These are phyloP conservation scores for Pseudocercospora eumusae DNA, from an alignment of 2,329 filamentous ascomycete species.

Conservation along the genomic window DNA sequence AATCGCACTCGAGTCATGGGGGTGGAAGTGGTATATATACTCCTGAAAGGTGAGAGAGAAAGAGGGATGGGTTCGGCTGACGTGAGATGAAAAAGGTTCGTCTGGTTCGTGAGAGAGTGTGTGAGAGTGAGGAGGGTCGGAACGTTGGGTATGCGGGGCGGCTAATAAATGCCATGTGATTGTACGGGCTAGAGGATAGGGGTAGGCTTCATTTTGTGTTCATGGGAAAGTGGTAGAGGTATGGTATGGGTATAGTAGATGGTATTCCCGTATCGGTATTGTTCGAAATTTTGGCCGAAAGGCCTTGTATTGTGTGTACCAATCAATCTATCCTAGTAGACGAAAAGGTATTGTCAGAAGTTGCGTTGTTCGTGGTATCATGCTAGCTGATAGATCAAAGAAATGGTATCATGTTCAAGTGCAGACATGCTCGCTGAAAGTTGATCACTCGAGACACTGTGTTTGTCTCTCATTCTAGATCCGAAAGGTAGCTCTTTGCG, in stretches of 20 bases:
- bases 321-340: neutral
- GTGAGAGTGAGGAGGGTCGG: too few species aligned
- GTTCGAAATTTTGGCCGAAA: neutral
- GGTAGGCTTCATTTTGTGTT: neutral
- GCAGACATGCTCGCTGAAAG: constrained; percentile 5
- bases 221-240: neutral
- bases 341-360: neutral
- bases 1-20: neutral
- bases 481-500: constrained; percentile 4
- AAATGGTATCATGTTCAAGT: neutral
- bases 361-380: neutral
- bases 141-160: neutral
- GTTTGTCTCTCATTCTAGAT: neutral
- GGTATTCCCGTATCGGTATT: neutral
- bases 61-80: neutral
- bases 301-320: neutral
- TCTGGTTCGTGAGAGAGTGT: neutral
- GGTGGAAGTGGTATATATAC: constrained; percentile 1
- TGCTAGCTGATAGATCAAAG: neutral
- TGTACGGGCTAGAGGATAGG: neutral
- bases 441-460: neutral
- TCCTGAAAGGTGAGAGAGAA: neutral
- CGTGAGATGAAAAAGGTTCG: neutral
- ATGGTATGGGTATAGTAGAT: neutral
- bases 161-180: neutral